Evolutionary conservation across 495 filamentous ascomycete species (phyloP), one percentile per base, ranked within the genome.

Genomic region (Darksidea phi): DNA sequence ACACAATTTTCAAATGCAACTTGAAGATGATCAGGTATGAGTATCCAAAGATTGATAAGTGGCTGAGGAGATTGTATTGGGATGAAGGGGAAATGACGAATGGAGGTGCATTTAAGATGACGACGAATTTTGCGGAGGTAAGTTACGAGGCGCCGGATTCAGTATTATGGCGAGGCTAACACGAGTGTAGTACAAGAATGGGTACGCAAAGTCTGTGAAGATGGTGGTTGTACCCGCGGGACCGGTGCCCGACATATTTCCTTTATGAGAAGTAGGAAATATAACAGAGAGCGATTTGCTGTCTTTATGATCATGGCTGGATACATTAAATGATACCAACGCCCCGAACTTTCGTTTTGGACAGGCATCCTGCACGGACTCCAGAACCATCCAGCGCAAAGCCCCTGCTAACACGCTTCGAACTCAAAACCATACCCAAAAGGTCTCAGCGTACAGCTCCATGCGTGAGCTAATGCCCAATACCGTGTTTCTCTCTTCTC

Each of bases 41-140:
- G 59, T 92, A 90, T 70, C 88, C 88, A 12, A 72, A 73, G 6
- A 75, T 91, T 28, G 80, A 91, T 65, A 73, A 71, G 48, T 91
- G 89, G 89, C 75, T 89, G 71, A 75, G 84, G 59, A 75, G 81
- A 36, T 73, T 92, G 34, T 91, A 91, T 73, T 91, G 85, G 81
- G 83, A 85, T 62, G 75, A 82, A 17, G 78, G 80, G 6, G 75
- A 76, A 55, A 65, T 66, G 51, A 78, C 77, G 6, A 71, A 73
- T 13, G 77, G 80, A 21, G 68, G 70, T 10, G 87, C 82, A 1
- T 93, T 92, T 69, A 80, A 77, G 66, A 79, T 84, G 48, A 90
- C 88, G 13, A 88, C 87, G 18, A 76, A 83, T 57, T 90, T 91
- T 67, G 71, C 81, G 59, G 53, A 71, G 60, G 82, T 84, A 63